These are phyloP conservation scores for Daldinia caldariorum DNA, from an alignment of 495 filamentous ascomycete genomes.

Conservation along the genomic window DNA sequence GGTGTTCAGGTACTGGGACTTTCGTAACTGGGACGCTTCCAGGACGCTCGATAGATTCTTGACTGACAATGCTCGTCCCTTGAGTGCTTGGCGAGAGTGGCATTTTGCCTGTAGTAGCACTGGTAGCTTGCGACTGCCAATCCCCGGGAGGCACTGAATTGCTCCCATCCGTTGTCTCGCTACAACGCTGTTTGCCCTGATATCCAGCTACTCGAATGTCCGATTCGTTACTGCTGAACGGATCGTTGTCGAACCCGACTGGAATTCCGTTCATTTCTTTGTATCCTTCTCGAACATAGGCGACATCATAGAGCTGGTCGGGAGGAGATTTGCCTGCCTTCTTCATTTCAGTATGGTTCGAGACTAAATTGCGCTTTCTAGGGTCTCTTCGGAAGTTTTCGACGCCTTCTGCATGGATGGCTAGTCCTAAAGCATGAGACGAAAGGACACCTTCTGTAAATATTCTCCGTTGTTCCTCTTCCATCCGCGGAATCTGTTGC, in stretches of 20 bases:
- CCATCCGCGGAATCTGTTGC: constrained; percentile 52
- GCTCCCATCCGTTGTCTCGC: constrained; percentile 64
- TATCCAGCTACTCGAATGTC: constrained; percentile 46
- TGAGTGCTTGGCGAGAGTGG: constrained; percentile 67
- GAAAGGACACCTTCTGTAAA: constrained; percentile 52
- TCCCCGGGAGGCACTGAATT: constrained; percentile 59
- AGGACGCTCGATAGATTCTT: constrained; percentile 58
- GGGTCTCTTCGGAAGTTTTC: constrained; percentile 23
- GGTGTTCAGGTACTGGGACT: constrained; percentile 51
- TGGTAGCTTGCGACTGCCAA: constrained; percentile 65
- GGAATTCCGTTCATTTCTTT: constrained; percentile 54
- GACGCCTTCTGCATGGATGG: constrained; percentile 44
- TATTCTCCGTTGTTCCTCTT: constrained; percentile 37
- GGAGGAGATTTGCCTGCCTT: constrained; percentile 35
- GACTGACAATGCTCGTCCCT: constrained; percentile 66
- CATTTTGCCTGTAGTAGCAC: constrained; percentile 65
- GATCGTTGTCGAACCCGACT: constrained; percentile 50
- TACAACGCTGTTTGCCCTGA: constrained; percentile 57
- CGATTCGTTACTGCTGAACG: constrained; percentile 45
- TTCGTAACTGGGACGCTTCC: constrained; percentile 53
- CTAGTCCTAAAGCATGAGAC: constrained; percentile 53
- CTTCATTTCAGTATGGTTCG: constrained; percentile 38
- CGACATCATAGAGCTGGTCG: constrained; percentile 29
- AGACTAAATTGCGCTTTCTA: constrained; percentile 32
- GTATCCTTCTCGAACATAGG: constrained; percentile 41